phyloP scores from a whole-genome alignment of 1,284 basidiomycete species.

The Ganoderma sinense region DNA sequence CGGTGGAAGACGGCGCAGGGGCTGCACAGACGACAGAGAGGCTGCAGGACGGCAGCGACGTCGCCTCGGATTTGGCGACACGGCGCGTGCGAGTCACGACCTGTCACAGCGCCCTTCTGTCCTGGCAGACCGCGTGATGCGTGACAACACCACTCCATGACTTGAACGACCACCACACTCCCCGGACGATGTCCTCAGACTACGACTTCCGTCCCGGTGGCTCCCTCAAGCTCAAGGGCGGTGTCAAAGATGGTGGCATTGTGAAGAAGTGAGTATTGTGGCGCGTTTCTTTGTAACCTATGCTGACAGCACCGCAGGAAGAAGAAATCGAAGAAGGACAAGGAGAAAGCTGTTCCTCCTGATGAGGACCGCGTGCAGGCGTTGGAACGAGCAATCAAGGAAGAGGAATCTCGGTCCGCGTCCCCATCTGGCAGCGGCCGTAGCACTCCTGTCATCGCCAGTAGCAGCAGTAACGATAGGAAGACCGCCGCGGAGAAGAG shows the following conservation, averaged over 20 bases:
- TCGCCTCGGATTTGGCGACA: constrained; percentile 9
- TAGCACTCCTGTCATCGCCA: constrained; percentile 59
- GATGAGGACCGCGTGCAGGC: constrained; percentile 57
- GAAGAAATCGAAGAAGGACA: constrained; percentile 71
- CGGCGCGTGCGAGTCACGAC: constrained; percentile 15
- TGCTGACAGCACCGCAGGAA: constrained; percentile 79
- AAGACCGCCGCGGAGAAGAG: constrained; percentile 92
- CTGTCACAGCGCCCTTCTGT: constrained; percentile 29
- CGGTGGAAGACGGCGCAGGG: background rate
- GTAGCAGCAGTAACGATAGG: constrained; percentile 46
- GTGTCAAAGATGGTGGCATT: constrained; percentile 75
- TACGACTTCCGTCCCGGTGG: constrained; percentile 90
- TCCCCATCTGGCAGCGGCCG: constrained; percentile 64
- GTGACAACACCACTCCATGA: constrained; percentile 35
- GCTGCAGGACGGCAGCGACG: background rate
- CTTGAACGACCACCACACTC: constrained; percentile 32
- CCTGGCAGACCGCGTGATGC: constrained; percentile 30
- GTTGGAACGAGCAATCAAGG: constrained; percentile 51
- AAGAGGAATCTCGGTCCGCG: constrained; percentile 48
- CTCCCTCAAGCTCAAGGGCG: constrained; percentile 90
- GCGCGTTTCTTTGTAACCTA: constrained; percentile 23
- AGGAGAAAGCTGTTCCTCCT: constrained; percentile 46
- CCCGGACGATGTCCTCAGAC: constrained; percentile 66
- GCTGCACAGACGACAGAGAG: constrained; percentile 1
- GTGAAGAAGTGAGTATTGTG: constrained; percentile 77